Base-by-base conservation (phyloP, 306 rosid species). In the Gynostemma pentaphyllum region DNA sequence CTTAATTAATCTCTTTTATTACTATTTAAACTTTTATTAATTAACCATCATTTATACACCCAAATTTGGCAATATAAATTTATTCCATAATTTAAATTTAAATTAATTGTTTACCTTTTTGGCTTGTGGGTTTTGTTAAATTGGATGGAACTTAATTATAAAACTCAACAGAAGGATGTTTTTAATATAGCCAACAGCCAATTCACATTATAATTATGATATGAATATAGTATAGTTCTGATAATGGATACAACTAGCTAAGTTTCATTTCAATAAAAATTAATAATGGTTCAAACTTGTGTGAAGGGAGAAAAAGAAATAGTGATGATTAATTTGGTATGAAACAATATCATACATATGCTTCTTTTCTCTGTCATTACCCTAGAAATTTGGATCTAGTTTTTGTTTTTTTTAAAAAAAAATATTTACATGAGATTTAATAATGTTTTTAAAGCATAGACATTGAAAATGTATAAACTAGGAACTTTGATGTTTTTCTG, bases 351-450 rank as follows among this genome's bases (percentile, higher is more conserved):
- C 47, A 59, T 59, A 21, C 0, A 56, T 32, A 56, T 41, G 7
- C n/a, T 32, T 56, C 13, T 3, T 53, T 56, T 56, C 30, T 34
- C 11, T 34, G 11, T 56, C 28, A 56, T 29, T 9, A 3, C 64
- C 64, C 64, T 56, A 56, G 16, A 56, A 56, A 56, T 34, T 56
- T 34, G 64, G 64, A 56, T 56, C 64, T 34, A 18, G 64, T 56
- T 56, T 34, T 0, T 19, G 34, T 59, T 19, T 37, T 59, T n/a
- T n/a, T n/a, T n/a, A n/a, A n/a, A n/a, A n/a, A n/a, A n/a, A n/a
- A 37, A 59, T 36, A 36, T 36, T 51, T 57, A 30, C 19, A 36
- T 36, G 30, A 57, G 46, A 57, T 21, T 36, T 21, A 8, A 57
- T 36, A 28, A n/a, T n/a, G n/a, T n/a, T n/a, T 37, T 36, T 3